phyloP scores from a whole-genome alignment of 2,329 filamentous ascomycete species.

The Pseudocercospora pini-densiflorae region DNA sequence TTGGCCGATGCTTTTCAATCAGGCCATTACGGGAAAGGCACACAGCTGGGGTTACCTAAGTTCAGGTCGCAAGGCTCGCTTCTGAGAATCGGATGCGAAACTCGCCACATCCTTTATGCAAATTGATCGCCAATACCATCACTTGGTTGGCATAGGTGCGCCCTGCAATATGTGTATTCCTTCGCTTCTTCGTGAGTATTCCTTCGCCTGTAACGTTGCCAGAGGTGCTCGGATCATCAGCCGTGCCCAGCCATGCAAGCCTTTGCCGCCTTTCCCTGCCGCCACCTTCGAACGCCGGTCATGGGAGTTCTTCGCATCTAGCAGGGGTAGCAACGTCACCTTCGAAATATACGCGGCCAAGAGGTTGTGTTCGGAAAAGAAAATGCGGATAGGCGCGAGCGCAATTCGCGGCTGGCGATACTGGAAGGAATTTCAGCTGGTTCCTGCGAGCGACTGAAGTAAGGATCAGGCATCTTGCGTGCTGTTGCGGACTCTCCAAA shows the following conservation, averaged over 20 bases:
- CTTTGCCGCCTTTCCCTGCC: conserved; percentile 1
- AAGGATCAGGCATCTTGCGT: background rate
- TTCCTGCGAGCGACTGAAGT: background rate
- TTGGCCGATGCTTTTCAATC: background rate
- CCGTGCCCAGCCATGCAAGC: conserved; percentile 7
- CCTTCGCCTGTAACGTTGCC: background rate
- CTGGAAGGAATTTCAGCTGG: conserved; percentile 3
- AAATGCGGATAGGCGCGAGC: background rate
- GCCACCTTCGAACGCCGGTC: background rate
- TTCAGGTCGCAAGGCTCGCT: too few relatives aligned
- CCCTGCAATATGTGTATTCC: background rate
- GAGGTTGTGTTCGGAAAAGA: background rate
- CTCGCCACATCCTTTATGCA: background rate
- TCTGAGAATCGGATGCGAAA: background rate
- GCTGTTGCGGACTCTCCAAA: background rate
- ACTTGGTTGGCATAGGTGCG: background rate
- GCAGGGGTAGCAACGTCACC: background rate
- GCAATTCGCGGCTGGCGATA: background rate
- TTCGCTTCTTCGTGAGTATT: background rate
- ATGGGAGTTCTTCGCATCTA: conserved; percentile 1
- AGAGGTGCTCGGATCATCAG: conserved; percentile 1
- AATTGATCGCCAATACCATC: background rate
- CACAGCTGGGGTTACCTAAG: background rate
- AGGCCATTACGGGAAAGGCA: background rate
- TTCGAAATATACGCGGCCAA: background rate